Evolutionary conservation across 164 flowering plant species (phyloP), one percentile per base, ranked within the genome.

Genomic region (Vitis rupestris): DNA sequence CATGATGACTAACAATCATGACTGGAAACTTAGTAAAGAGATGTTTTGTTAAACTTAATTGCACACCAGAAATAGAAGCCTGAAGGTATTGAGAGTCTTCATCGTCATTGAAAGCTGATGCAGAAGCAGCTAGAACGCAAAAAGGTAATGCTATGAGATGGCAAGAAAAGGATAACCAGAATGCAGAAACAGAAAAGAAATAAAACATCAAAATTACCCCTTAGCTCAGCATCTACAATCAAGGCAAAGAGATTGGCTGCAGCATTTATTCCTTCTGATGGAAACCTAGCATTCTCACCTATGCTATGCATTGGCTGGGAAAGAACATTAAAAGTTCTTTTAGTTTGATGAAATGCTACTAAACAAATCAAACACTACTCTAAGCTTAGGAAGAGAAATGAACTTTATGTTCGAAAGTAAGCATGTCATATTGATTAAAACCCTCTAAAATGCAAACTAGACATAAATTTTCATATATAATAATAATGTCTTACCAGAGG

Each of bases 141-240:
- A 63, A 47, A 70, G 31, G 6, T n/a, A 29, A 57, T 7, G 55
- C 48, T 47, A 50, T 16, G 6, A 51, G 11, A 12, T 14, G 4
- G 50, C 30, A 44, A 70, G 17, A 62, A 14, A 56, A 68, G n/a
- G 37, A 67, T 10, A 16, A 12, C 48, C 19, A 56, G 17, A 55
- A 29, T 44, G 52, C 10, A 52, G 29, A 9, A 69, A 68, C 1
- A 61, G 59, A 55, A 19, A 15, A 7, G 27, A 1, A 37, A 37
- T 8, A 54, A 30, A 30, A 53, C 17, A 57, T 14, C 19, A 37
- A 19, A 67, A 59, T 74, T 77, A 96, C 99, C 90, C 73, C 84
- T 91, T 58, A 96, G 81, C 78, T 96, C 98, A 63, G 88, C 83
- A 76, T 93, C 91, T 30, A 87, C 87, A 74, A 93, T 90, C 74